Base-by-base conservation (phyloP, 768 basidiomycete species). In the Auricularia sp. region DNA sequence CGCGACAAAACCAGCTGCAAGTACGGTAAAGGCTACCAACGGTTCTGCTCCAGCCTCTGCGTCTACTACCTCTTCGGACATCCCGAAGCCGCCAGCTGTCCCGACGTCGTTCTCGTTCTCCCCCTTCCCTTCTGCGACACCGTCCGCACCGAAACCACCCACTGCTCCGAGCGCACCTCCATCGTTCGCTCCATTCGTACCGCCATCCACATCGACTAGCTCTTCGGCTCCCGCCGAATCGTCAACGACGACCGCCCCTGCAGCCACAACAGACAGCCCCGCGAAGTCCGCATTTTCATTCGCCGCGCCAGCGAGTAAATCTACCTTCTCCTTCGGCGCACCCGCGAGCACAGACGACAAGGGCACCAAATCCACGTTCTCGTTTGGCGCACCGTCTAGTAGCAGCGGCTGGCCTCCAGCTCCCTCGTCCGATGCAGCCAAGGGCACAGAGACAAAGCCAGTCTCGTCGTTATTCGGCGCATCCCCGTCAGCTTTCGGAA, bases 381-480 rank as follows among this genome's bases (percentile, higher is more conserved):
- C 47, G 11, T 51, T 51, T 3, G 47, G 47, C 47, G 47, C 39
- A 14, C 39, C 39, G 39, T 42, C 39, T 7, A 14, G 8, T 14
- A 42, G 39, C 39, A 42, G 39, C 39, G 39, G 39, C 7, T 42
- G 39, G 39, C 39, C 39, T 14, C 7, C 4, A 0, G 39, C 39
- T 8, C 1, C 8, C 39, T 42, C 39, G 13, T 7, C 39, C 13
- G 39, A 42, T 14, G 39, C 39, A 42, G 39, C 39, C 39, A 42
- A 42, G 39, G 13, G 39, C 39, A 42, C 39, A 14, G 39, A 42
- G 39, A 42, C 39, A 7, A 42, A 42, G 13, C 39, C 34, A 14
- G 7, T n/a, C 34, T 54, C 21, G n/a, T 34, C 73, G 1, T 74
- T 74, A 61, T 70, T 71, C 36, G 71, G 36, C 18, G n/a, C 66